Conservation (phyloP, 1,284 basidiomycete genomes). For the Dichomitus squalens region DNA sequence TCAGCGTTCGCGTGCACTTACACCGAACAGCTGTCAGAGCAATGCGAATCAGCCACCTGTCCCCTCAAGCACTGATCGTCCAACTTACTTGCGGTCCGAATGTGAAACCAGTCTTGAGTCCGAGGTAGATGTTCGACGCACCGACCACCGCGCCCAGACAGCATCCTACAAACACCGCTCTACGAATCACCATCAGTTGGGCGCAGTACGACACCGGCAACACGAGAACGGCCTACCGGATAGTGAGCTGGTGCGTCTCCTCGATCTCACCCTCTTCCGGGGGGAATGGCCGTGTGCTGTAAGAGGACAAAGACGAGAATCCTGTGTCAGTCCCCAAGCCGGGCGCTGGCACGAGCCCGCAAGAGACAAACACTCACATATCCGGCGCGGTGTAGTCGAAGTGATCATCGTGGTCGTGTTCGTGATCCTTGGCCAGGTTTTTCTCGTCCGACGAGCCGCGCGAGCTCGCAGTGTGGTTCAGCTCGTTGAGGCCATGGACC, state of each 20-base stretch:
- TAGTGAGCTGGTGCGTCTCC: slow-evolving; percentile 58
- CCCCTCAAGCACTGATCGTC: too few species aligned
- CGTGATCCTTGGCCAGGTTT: neutral
- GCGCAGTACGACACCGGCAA: neutral
- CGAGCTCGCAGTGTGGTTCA: slow-evolving; percentile 14
- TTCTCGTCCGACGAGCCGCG: slow-evolving; percentile 16
- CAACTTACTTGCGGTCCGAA: slow-evolving; percentile 54
- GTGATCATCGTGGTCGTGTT: slow-evolving; percentile 2
- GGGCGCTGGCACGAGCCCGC: too few species aligned
- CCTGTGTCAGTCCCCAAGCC: too few species aligned
- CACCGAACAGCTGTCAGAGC: slow-evolving; percentile 49
- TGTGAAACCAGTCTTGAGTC: slow-evolving; percentile 71
- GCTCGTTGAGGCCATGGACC: slow-evolving; percentile 12
- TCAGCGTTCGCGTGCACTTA: slow-evolving; percentile 12
- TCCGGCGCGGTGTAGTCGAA: slow-evolving; percentile 11
- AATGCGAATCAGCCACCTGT: slow-evolving; percentile 4
- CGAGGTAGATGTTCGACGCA: slow-evolving; percentile 53
- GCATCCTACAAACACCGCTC: slow-evolving; percentile 63
- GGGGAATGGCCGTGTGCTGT: slow-evolving; percentile 47
- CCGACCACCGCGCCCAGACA: slow-evolving; percentile 27
- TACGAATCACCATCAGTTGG: slow-evolving; percentile 13
- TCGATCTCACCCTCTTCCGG: slow-evolving; percentile 49
- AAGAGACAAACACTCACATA: slow-evolving; percentile 13
- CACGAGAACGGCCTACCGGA: slow-evolving; percentile 34
- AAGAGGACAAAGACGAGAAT: neutral